Evolutionary conservation across 106 monocot species (phyloP), one percentile per base, ranked within the genome.

Genomic region (Narthecium ossifragum): DNA sequence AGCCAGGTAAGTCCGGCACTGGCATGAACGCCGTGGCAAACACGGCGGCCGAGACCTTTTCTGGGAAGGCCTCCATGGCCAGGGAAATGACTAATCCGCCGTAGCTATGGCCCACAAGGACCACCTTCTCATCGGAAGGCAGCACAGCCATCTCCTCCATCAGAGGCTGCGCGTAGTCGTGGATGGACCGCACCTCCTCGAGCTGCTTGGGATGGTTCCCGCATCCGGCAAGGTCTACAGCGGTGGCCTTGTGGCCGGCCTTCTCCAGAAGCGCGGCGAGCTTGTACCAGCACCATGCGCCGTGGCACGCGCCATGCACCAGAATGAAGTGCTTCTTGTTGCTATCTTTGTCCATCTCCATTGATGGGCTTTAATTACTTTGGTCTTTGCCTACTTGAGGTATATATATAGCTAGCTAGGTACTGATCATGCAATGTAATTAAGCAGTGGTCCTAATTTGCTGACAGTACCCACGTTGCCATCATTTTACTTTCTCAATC

Each of bases 51-150:
- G 39, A 24, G 1, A 65, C 39, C 41, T 51, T 65, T 18, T 65
- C 40, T 11, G 65, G 65, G 23, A 54, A 65, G 17, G 28, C 39
- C 25, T 65, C 65, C 54, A 43, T 43, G 27, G 65, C 54, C 28
- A 54, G 22, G 12, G 53, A 30, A 20, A 54, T 39, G 32, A 11
- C 34, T 3, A 64, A 0, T 0, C 64, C 64, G 5, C 64, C 64
- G 34, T 51, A 51, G 51, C 64, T 52, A 25, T 64, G 64, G 6
- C 64, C 64, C 20, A 64, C 64, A 0, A 64, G n/a, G 34, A 64
- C 26, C 4, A 54, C 29, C 34, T 41, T 54, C 40, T 65, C 65
- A 0, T 18, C 40, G 2, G 26, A 10, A 3, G 65, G 53, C n/a
- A 43, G 3, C n/a, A 40, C 6, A 0, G 38, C 36, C 27, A 65